Evolutionary conservation across 495 filamentous ascomycete genomes (phyloP).

Genomic region (Amorphotheca resinae): DNA sequence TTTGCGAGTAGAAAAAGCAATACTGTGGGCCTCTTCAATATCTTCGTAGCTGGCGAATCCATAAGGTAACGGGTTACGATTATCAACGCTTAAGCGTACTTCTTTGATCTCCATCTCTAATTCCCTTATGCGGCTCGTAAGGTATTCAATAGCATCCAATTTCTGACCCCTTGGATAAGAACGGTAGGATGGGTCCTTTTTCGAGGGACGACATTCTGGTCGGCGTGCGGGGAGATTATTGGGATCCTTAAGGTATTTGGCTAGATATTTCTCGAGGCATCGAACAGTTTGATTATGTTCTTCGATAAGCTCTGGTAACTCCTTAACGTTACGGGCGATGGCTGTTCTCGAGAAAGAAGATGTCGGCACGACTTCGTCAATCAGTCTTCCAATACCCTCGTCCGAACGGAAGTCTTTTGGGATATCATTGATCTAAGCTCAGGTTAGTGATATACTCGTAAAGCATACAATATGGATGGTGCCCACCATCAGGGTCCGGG

Average conservation of each 20-base stretch:
- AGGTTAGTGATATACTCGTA: slow-evolving; percentile 2
- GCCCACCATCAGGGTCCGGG: slow-evolving; percentile 75
- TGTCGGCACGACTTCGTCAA: slow-evolving; percentile 60
- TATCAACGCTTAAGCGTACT: slow-evolving; percentile 68
- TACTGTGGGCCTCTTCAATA: slow-evolving; percentile 76
- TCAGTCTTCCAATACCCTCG: slow-evolving; percentile 73
- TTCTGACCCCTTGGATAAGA: slow-evolving; percentile 53
- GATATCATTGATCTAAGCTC: slow-evolving; percentile 66
- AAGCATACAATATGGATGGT: neutral
- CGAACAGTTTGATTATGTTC: slow-evolving; percentile 73
- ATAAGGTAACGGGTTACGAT: slow-evolving; percentile 74
- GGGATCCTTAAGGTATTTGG: slow-evolving; percentile 83
- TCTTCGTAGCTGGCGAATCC: slow-evolving; percentile 89
- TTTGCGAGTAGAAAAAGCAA: slow-evolving; percentile 67
- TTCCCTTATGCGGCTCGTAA: slow-evolving; percentile 70
- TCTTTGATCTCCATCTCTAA: slow-evolving; percentile 78
- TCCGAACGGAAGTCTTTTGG: slow-evolving; percentile 60
- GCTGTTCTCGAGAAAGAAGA: slow-evolving; percentile 65
- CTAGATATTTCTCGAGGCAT: slow-evolving; percentile 66
- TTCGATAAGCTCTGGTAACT: slow-evolving; percentile 70
- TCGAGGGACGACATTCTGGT: slow-evolving; percentile 66
- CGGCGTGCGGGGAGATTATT: slow-evolving; percentile 65
- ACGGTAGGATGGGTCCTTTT: slow-evolving; percentile 47
- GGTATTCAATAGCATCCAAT: slow-evolving; percentile 88
- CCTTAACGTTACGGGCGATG: slow-evolving; percentile 84